Percentiles rank a stretch among this genome's conserved stretches.
Evolutionary conservation across 352 stramenopile genomes (phyloP).

Genomic region (Phytopythium chamaehyphon): DNA sequence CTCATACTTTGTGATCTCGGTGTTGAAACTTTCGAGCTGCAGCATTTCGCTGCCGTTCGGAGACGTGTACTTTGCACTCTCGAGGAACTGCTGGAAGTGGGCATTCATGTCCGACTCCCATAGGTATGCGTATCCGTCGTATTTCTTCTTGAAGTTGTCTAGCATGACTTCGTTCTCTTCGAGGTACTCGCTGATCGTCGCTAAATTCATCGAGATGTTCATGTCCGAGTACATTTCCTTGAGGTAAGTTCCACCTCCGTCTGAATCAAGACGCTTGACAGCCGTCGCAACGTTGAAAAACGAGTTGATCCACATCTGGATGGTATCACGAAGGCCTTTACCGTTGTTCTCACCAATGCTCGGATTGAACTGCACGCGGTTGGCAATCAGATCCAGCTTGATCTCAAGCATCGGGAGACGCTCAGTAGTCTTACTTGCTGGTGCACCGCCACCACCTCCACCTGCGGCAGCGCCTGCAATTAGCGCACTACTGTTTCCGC

Average conservation of each 20-base stretch:
- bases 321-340: conserved; percentile 93
- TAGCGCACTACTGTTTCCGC: conserved; percentile 22
- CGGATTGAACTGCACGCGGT: conserved; percentile 85
- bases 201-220: conserved; percentile 92
- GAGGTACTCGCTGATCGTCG: conserved; percentile 92
- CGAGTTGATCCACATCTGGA: conserved; percentile 96
- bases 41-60: conserved; percentile 82
- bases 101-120: conserved; percentile 93
- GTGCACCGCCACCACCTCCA: conserved; percentile 24
- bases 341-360: conserved; percentile 87
- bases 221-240: conserved; percentile 97
- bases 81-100: conserved; percentile 93
- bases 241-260: conserved; percentile 94
- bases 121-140: conserved; percentile 95
- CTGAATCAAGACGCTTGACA: conserved; percentile 95
- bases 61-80: conserved; percentile 52
- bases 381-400: conserved; percentile 92
- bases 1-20: conserved; percentile 95
- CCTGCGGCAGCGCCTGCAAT: conserved; percentile 17
- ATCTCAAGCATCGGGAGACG: conserved; percentile 96
- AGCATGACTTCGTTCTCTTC: conserved; percentile 92
- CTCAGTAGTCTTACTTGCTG: conserved; percentile 33
- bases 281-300: conserved; percentile 95
- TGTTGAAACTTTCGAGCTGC: conserved; percentile 94
- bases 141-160: conserved; percentile 90